Evolutionary conservation across 768 basidiomycete species (phyloP), one percentile per base, ranked within the genome.

Genomic region (Serendipita vermifera): DNA sequence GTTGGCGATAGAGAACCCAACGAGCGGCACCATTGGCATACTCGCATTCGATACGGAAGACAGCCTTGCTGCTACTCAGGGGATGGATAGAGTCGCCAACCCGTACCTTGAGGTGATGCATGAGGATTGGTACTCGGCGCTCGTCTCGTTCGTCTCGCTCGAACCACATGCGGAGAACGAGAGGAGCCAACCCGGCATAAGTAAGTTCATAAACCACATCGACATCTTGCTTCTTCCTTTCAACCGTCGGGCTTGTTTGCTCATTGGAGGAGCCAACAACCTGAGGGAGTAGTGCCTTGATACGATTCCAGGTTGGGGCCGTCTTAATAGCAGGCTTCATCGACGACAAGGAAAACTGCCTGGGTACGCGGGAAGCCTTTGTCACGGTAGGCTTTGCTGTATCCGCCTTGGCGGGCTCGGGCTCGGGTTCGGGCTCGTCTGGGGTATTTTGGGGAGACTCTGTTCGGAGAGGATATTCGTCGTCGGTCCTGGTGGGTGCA

Each of bases 1-100:
- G 75, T 69, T 93, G 84, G 54, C 94, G 83, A 68, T 91, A 91
- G n/a, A 90, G 77, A 27, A 96, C 93, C 94, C 96, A 99, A 67
- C 91, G 74, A 64, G 77, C 81, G 11, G 84, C 83, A 20, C 90
- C 90, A 61, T 94, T 92, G 0, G 90, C 94, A 67, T 99, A 98
- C 68, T 96, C 88, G 66, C 92, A 97, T 68, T 93, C 90, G 61
- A 93, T 90, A 14, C 89, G 80, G 66, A 93, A 93, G 2, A 89
- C 81, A 3, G 87, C 80, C 64, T 85, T 86, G 40, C 79, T 71
- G 20, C 79, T 76, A 59, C 89, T 80, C 60, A 87, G 71, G 3
- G 88, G 87, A 69, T 91, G 82, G 26, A 92, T 64, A 58, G 87
- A 89, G 68, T 93, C 90, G 62, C 83, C 88, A 58, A 93, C 77